phyloP scores from a whole-genome alignment of 176 grass and related monocot species.

The Carex littledalei region DNA sequence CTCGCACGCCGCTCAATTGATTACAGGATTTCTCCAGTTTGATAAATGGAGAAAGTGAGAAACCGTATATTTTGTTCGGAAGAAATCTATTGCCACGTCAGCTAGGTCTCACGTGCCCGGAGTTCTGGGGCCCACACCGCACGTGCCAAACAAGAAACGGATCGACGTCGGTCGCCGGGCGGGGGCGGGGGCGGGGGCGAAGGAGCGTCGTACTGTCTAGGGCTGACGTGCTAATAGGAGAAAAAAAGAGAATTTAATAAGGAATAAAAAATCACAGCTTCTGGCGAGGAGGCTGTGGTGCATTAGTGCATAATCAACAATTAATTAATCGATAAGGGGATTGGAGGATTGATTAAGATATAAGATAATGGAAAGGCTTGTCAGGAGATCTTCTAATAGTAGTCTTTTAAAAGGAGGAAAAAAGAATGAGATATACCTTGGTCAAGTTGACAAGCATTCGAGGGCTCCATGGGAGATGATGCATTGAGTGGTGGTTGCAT shows the following conservation, averaged over 20 bases:
- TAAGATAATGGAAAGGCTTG: background rate
- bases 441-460: conserved; percentile 19
- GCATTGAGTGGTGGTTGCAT: conserved; percentile 3
- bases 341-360: background rate
- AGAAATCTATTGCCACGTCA: background rate
- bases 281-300: background rate
- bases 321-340: background rate
- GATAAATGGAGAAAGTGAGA: background rate
- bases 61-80: background rate
- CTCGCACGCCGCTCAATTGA: background rate
- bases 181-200: background rate
- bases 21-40: background rate
- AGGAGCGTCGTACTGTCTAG: background rate
- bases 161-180: background rate
- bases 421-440: conserved; percentile 12
- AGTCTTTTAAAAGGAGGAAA: background rate
- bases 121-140: background rate
- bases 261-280: conserved; percentile 10
- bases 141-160: background rate
- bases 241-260: background rate
- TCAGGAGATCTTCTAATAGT: background rate
- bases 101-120: background rate
- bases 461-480: conserved; percentile 15
- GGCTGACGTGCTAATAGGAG: conserved; percentile 9
- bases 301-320: conserved; percentile 9